These are phyloP conservation scores for Xylaria sp. DNA, from an alignment of 2,329 filamentous ascomycete genomes.

Conservation along the genomic window DNA sequence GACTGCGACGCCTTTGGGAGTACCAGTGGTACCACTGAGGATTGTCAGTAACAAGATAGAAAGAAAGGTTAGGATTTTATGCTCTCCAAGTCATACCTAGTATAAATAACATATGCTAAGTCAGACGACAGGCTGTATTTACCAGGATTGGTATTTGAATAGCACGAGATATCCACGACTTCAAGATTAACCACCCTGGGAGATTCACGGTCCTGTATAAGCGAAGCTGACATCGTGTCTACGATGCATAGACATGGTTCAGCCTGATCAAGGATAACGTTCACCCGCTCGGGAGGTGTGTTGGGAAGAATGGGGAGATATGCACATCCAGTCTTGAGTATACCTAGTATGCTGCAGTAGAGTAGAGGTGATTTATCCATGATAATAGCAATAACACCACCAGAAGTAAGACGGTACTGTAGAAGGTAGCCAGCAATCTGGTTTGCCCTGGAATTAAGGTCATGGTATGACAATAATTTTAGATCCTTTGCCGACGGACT, in stretches of 20 bases:
- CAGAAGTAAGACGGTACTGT: slow-evolving; percentile 57
- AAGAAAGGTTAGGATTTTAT: neutral
- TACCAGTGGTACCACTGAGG: slow-evolving; percentile 77
- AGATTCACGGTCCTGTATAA: slow-evolving; percentile 31
- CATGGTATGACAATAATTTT: slow-evolving; percentile 68
- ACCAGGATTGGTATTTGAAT: slow-evolving; percentile 53
- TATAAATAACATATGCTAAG: slow-evolving; percentile 83
- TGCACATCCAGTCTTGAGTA: slow-evolving; percentile 78
- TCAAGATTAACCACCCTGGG: slow-evolving; percentile 53
- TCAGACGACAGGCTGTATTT: slow-evolving; percentile 57
- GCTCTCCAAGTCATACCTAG: slow-evolving; percentile 55
- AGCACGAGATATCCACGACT: slow-evolving; percentile 41
- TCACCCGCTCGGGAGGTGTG: slow-evolving; percentile 71
- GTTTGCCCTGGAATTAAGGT: slow-evolving; percentile 74
- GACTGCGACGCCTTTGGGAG: slow-evolving; percentile 82
- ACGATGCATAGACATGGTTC: slow-evolving; percentile 59
- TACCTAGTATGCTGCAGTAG: slow-evolving; percentile 79
- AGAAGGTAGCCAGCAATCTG: slow-evolving; percentile 68
- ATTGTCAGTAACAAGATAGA: neutral
- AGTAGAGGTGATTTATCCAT: slow-evolving; percentile 81
- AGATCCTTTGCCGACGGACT: slow-evolving; percentile 50
- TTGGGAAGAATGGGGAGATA: slow-evolving; percentile 83
- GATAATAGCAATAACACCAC: slow-evolving; percentile 75
- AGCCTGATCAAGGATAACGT: slow-evolving; percentile 71
- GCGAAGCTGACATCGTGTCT: slow-evolving; percentile 47